These are phyloP conservation scores for Breviolum minutum DNA, from an alignment of 73 alveolate genomes.

Conservation along the genomic window DNA sequence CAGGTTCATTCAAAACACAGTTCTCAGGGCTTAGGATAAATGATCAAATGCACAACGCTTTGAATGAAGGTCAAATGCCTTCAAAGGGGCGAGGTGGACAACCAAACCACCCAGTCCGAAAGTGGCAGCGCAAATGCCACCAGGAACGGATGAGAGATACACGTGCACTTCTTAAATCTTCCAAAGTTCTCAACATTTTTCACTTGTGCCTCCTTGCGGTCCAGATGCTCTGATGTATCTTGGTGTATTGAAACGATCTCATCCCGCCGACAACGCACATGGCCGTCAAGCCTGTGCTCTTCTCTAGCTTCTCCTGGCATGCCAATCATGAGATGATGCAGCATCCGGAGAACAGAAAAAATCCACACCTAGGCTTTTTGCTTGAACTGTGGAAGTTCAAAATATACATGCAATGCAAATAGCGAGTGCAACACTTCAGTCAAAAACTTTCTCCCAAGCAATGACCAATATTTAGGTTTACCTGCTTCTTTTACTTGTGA, in stretches of 20 bases:
- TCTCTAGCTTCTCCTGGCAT: too few relatives aligned
- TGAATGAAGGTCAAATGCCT: neutral
- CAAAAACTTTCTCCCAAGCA: too few relatives aligned
- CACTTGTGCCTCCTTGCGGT: neutral
- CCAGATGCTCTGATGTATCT: neutral
- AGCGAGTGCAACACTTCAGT: too few relatives aligned
- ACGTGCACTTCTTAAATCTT: neutral
- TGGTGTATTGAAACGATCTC: neutral
- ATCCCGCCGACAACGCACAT: neutral
- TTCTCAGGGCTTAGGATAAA: neutral
- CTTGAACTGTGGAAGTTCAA: too few relatives aligned
- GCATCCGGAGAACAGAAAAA: too few relatives aligned
- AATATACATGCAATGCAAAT: too few relatives aligned
- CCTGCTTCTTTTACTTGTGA: too few relatives aligned
- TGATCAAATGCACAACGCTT: neutral
- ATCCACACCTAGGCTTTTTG: too few relatives aligned
- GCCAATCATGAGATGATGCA: too few relatives aligned
- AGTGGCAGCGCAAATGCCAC: neutral
- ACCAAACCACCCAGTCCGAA: neutral
- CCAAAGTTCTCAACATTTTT: neutral
- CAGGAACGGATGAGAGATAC: neutral
- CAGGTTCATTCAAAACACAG: neutral
- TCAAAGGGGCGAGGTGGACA: neutral
- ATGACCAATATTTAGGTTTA: too few relatives aligned
- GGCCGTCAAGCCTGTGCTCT: too few relatives aligned